Evolutionary conservation across 2,329 filamentous ascomycete species (phyloP), one percentile per base, ranked within the genome.

Genomic region (Colletotrichum echinochloae): DNA sequence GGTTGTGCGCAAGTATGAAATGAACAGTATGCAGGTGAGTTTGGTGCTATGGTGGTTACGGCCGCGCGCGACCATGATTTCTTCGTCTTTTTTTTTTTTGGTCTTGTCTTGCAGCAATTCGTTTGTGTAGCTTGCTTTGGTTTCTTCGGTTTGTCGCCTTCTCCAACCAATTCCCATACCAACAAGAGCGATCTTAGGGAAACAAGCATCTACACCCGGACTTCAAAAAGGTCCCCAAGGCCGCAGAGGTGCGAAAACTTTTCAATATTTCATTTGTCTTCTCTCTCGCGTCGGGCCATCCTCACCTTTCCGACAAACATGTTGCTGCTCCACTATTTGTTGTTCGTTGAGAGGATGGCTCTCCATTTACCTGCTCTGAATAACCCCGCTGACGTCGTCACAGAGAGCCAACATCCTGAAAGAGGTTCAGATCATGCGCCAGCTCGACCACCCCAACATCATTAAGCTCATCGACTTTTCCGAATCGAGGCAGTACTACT

Each of bases 11-110:
- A 98, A 98, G 84, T 98, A 94, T 80, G 96, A 99, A 83, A 98
- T 99, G 94, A 98, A 97, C 84, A 95, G 91, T 75, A 94, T 92
- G 86, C 96, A 98, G 94, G 96, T 99, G 89, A 89, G 94, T 92
- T 92, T 77, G 68, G 56, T 61, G 56, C 46, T 65, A 67, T 67
- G 66, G 59, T 70, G 69, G 70, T 72, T 63, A 61, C 67, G 67
- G 51, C 55, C 67, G 70, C 67, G 46, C 67, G 70, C 67, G 46
- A 56, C 62, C 70, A 67, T 63, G 57, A 39, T 74, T 75, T 76
- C 75, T 69, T 68, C 54, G 70, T 72, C 71, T 72, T 75, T 75
- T 69, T n/a, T n/a, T n/a, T n/a, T n/a, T n/a, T n/a, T n/a, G n/a
- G n/a, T n/a, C n/a, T n/a, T n/a, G n/a, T n/a, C n/a, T n/a, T n/a